phyloP scores from a whole-genome alignment of 2,329 filamentous ascomycete genomes.

The Ceratocystis cacaofunesta region DNA sequence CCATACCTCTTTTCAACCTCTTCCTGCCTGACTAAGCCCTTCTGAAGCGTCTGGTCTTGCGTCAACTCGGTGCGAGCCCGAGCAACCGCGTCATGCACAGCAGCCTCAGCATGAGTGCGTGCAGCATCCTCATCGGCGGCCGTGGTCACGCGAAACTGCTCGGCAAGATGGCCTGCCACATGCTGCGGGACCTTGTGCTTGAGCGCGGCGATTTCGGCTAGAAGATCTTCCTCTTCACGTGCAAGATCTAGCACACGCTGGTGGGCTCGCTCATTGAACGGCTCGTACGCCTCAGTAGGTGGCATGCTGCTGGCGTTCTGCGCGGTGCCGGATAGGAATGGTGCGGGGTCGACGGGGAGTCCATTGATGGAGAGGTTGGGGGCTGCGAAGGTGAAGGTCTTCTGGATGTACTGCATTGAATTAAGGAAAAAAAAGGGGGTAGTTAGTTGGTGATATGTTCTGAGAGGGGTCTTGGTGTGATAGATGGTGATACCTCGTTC shows the following conservation, averaged over 20 bases:
- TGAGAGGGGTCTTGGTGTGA: neutral
- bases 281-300: constrained; percentile 36
- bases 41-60: constrained; percentile 24
- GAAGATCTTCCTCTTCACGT: constrained; percentile 46
- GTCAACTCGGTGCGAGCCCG: constrained; percentile 21
- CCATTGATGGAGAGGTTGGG: constrained; percentile 51
- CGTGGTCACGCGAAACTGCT: constrained; percentile 28
- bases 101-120: constrained; percentile 21
- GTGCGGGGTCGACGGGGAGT: constrained; percentile 31
- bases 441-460: neutral
- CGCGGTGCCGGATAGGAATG: constrained; percentile 25
- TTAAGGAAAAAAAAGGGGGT: neutral
- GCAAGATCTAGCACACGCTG: constrained; percentile 45
- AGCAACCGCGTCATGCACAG: constrained; percentile 18
- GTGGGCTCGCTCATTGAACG: constrained; percentile 45
- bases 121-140: constrained; percentile 35
- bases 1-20: constrained; percentile 33
- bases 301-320: constrained; percentile 16
- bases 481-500: constrained; percentile 33
- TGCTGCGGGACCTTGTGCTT: constrained; percentile 37
- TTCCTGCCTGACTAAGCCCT: constrained; percentile 29
- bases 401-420: constrained; percentile 40
- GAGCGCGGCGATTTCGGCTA: constrained; percentile 47
- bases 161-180: constrained; percentile 31
- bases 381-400: constrained; percentile 43